Evolutionary conservation across 371 early-diverging fungal species (phyloP).

Genomic region (Fennellomyces sp.): DNA sequence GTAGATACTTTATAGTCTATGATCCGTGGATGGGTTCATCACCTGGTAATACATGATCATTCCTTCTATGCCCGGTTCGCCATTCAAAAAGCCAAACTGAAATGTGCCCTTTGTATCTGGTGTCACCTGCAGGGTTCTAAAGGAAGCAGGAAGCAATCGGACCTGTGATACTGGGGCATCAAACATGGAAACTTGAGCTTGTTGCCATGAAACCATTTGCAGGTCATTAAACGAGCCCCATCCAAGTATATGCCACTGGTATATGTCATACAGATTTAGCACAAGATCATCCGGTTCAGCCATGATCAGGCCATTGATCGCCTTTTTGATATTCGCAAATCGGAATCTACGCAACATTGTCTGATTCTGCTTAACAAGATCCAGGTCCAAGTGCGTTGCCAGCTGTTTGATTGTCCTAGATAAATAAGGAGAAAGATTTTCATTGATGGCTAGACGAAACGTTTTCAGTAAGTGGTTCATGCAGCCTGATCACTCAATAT

Average conservation of each 20-base stretch:
- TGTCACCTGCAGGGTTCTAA: conserved; percentile 28
- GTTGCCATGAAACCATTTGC: conserved; percentile 34
- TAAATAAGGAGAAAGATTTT: conserved; percentile 42
- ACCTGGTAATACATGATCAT: conserved; percentile 24
- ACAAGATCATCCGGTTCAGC: conserved; percentile 29
- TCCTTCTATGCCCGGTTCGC: conserved; percentile 14
- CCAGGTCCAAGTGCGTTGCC: conserved; percentile 7
- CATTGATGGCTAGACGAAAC: conserved; percentile 31
- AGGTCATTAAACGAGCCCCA: conserved; percentile 46
- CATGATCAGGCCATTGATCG: conserved; percentile 40
- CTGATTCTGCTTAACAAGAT: conserved; percentile 6
- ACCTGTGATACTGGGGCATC: conserved; percentile 18
- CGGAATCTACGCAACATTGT: conserved; percentile 10
- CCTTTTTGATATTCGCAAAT: conserved; percentile 25
- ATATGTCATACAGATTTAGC: conserved; percentile 4
- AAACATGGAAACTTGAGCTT: conserved; percentile 12
- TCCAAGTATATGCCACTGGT: conserved; percentile 42
- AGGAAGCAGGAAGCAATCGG: conserved; percentile 41
- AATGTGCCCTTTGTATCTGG: conserved; percentile 10
- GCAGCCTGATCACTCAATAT: background rate
- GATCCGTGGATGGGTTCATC: background rate
- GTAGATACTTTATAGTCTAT: too few relatives aligned
- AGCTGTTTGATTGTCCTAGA: conserved; percentile 22
- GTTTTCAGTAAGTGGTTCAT: background rate
- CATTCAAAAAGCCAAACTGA: conserved; percentile 19